Evolutionary conservation across 1,139 yeast genomes (phyloP), one percentile per base, ranked within the genome.

Genomic region (Pneumocystis canis): DNA sequence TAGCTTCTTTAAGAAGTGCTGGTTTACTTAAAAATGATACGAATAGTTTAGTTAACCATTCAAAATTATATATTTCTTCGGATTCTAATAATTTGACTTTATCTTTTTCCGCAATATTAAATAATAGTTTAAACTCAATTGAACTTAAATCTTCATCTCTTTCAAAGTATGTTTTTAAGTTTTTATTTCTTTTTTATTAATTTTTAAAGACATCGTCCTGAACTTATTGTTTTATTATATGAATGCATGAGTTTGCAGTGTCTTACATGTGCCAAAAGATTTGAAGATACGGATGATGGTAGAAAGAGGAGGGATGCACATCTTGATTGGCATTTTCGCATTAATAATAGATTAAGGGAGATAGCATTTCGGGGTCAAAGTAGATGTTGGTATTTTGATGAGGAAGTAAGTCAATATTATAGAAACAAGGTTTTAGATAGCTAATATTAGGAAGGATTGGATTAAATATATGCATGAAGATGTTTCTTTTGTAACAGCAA

Each of bases 271-370:
- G 95, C 97, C 39, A 88, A 87, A 71, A 77, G 99, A 66, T 94
- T 90, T 72, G 78, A 82, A 6, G 80, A 81, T 62, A 82, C 84
- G 58, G 77, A 75, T 1, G 81, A 79, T 62, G 95, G 94, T 1
- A 77, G 79, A 20, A 75, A 74, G 30, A 74, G 72, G 59, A 79
- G 85, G 66, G 74, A 78, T 59, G 78, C 78, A 7, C 98, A 92
- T 74, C 76, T 89, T 69, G 98, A 92, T 74, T 92, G 97, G 97
- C 98, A 92, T 76, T 89, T 89, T 77, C 82, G 97, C 70, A 87
- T 89, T 63, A 90, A 89, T 73, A 87, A 87, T 71, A 85, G 87
- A 69, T 77, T 87, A 61, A 82, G 87, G 60, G 85, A 80, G 57
- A 72, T 73, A 32, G 77, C 74, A 65, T 69, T 71, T 62, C 68